Percentiles rank a stretch among this genome's conserved stretches.
Conservation (phyloP, 2,329 filamentous ascomycete genomes). For the Fragosphaeria purpurea region DNA sequence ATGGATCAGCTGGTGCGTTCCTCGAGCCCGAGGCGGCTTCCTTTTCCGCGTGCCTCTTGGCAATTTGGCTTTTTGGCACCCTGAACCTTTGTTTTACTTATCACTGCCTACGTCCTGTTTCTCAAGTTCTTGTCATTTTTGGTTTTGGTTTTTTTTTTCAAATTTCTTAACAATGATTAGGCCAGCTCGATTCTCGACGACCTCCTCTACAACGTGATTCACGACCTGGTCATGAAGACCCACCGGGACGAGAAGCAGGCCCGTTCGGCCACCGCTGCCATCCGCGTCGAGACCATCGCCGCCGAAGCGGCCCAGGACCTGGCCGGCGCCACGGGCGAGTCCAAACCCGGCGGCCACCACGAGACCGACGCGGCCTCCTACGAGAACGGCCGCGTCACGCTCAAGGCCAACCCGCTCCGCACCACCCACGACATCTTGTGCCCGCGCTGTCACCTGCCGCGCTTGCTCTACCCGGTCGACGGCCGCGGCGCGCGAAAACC, state of each 20-base stretch:
- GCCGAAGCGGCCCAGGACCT: conserved; percentile 35
- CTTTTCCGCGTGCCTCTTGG: not conserved
- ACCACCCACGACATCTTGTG: conserved; percentile 64
- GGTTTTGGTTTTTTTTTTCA: not conserved
- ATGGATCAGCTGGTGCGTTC: conserved; percentile 51
- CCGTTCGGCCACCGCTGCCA: conserved; percentile 54
- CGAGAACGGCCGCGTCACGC: conserved; percentile 56
- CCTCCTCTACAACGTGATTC: conserved; percentile 64
- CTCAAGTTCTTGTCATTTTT: not conserved
- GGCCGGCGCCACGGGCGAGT: conserved; percentile 42
- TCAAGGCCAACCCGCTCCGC: conserved; percentile 64
- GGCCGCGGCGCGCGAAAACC: conserved; percentile 57
- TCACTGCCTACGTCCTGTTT: no score
- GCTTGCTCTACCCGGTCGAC: conserved; percentile 62
- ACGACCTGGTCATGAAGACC: conserved; percentile 62
- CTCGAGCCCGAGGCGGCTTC: not conserved
- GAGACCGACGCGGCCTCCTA: conserved; percentile 61
- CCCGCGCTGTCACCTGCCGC: conserved; percentile 63
- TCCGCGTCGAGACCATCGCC: conserved; percentile 53
- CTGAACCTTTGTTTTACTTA: no score
- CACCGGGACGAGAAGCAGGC: conserved; percentile 73
- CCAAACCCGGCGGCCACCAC: conserved; percentile 45
- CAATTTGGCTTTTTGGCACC: not conserved
- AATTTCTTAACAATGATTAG: conserved; percentile 16
- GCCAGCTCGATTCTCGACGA: conserved; percentile 62